These are phyloP conservation scores for Acacia crassicarpa DNA, from an alignment of 306 rosid genomes.

Conservation along the genomic window DNA sequence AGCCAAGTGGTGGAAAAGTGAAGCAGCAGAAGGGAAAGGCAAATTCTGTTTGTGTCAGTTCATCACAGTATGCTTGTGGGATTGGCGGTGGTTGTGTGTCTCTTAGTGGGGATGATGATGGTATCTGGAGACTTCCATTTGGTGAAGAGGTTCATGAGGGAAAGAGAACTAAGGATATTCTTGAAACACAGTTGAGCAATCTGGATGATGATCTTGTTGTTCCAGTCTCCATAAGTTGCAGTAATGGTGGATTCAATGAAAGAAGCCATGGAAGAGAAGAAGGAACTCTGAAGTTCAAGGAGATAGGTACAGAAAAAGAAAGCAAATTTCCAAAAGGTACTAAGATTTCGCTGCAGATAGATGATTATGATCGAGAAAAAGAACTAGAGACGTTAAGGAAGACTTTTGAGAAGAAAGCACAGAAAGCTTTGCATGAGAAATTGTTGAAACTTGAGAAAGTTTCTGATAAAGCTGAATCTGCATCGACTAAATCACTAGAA, in stretches of 20 bases:
- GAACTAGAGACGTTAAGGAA: constrained; percentile 48
- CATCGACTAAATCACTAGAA: constrained; percentile 32
- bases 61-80: constrained; percentile 27
- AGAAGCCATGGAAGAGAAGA: constrained; percentile 36
- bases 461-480: constrained; percentile 32
- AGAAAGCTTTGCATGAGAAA: constrained; percentile 35
- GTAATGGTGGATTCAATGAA: neutral
- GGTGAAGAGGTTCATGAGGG: constrained; percentile 41
- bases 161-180: constrained; percentile 33
- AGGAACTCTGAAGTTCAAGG: constrained; percentile 38
- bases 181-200: constrained; percentile 27
- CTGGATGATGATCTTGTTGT: constrained; percentile 37
- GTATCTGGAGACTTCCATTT: constrained; percentile 54
- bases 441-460: constrained; percentile 39
- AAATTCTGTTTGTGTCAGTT: constrained; percentile 33
- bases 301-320: constrained; percentile 26
- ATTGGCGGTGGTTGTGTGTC: constrained; percentile 26
- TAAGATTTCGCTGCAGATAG: constrained; percentile 21
- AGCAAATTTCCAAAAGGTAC: constrained; percentile 33
- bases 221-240: constrained; percentile 9
- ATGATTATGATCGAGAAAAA: constrained; percentile 29
- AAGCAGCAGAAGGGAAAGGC: constrained; percentile 39
- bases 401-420: constrained; percentile 45
- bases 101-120: constrained; percentile 38
- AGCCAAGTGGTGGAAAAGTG: constrained; percentile 41